phyloP scores from a whole-genome alignment of 208 protist species.

The Leishmania martiniquensis region DNA sequence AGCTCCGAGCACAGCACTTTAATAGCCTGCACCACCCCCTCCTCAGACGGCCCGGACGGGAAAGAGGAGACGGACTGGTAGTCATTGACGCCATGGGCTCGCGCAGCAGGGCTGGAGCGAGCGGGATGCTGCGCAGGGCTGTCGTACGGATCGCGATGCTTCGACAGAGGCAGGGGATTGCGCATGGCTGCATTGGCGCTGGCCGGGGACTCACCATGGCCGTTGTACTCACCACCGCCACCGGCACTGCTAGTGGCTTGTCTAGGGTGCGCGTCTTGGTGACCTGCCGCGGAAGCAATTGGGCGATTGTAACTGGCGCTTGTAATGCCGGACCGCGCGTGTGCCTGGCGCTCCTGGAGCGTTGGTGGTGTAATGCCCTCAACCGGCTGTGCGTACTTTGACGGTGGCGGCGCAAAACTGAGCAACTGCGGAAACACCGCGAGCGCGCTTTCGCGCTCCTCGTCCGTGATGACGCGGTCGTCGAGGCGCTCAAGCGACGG shows the following conservation, averaged over 20 bases:
- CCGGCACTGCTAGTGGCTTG: background rate
- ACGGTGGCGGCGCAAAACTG: conserved; percentile 74
- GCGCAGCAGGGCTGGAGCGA: conserved; percentile 1
- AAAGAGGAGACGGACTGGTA: conserved; percentile 23
- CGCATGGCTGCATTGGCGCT: conserved; percentile 13
- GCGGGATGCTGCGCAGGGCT: background rate
- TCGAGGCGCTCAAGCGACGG: conserved; percentile 71
- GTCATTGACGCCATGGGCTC: conserved; percentile 17
- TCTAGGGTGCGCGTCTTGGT: background rate
- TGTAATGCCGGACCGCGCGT: conserved; percentile 10
- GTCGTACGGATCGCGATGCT: conserved; percentile 7
- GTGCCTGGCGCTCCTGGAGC: conserved; percentile 27
- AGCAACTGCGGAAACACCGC: conserved; percentile 80
- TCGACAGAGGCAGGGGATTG: conserved; percentile 8
- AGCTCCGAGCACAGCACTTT: conserved; percentile 83
- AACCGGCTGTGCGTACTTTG: conserved; percentile 60
- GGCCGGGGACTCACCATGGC: background rate
- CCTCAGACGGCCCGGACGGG: conserved; percentile 58
- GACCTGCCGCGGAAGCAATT: background rate
- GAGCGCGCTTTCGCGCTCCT: conserved; percentile 69
- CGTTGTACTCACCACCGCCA: background rate
- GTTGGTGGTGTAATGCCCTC: conserved; percentile 33
- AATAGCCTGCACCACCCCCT: conserved; percentile 79
- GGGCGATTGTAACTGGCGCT: background rate
- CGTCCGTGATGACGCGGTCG: conserved; percentile 68